Evolutionary conservation across 2,329 filamentous ascomycete genomes (phyloP).

Genomic region (Cordyceps militaris): DNA sequence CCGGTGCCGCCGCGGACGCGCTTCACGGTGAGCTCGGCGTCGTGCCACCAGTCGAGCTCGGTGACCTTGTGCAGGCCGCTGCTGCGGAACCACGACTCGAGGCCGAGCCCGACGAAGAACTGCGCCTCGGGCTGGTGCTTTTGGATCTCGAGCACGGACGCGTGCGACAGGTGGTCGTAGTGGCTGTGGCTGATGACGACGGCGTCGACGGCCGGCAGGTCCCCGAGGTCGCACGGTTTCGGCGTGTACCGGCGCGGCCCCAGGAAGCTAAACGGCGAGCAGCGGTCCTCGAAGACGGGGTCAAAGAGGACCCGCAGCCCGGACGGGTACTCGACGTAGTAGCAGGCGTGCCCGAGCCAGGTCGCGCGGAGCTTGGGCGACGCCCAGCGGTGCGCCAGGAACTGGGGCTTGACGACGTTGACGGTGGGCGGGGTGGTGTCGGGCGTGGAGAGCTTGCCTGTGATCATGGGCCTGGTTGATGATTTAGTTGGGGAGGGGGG

Average conservation of each 20-base stretch:
- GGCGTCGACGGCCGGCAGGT: conserved; percentile 69
- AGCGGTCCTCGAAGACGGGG: conserved; percentile 84
- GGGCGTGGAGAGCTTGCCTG: conserved; percentile 39
- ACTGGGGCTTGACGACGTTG: conserved; percentile 57
- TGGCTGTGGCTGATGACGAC: conserved; percentile 85
- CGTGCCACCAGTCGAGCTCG: conserved; percentile 94
- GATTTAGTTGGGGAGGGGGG: not conserved
- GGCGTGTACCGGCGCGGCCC: conserved; percentile 74
- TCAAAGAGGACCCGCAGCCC: conserved; percentile 88
- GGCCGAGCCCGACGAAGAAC: conserved; percentile 80
- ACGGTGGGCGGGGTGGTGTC: conserved; percentile 61
- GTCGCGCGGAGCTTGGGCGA: conserved; percentile 65
- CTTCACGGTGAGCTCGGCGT: conserved; percentile 61
- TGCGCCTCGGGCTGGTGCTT: conserved; percentile 68
- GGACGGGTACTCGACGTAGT: conserved; percentile 80
- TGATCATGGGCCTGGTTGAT: conserved; percentile 28
- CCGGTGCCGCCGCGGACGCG: conserved; percentile 23
- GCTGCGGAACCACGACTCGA: conserved; percentile 72
- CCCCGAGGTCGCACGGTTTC: conserved; percentile 66
- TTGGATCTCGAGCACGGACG: conserved; percentile 64
- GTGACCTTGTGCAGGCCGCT: conserved; percentile 70
- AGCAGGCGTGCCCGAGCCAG: conserved; percentile 93
- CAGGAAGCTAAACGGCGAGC: conserved; percentile 64
- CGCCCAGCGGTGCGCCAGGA: conserved; percentile 54
- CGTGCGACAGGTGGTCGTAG: conserved; percentile 84